Percentiles rank a stretch among this genome's conserved stretches.
Evolutionary conservation across 2,329 filamentous ascomycete species (phyloP).

Genomic region (Cordyceps fumosorosea): DNA sequence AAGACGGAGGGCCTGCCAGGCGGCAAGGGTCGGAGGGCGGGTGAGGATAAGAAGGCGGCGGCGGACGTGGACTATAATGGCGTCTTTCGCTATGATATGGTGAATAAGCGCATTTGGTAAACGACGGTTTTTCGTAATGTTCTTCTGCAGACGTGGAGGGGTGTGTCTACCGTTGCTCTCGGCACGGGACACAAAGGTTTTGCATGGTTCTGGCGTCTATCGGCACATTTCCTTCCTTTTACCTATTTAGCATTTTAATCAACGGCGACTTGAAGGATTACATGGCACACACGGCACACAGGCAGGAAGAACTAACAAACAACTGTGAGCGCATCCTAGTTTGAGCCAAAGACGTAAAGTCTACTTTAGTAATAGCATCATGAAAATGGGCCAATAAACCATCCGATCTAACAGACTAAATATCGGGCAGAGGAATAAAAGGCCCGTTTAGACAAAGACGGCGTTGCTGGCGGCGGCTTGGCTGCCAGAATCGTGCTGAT

Average conservation of each 20-base stretch:
- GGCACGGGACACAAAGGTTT: background rate
- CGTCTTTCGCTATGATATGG: slow-evolving; percentile 85
- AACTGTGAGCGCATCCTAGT: no score
- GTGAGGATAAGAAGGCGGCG: slow-evolving; percentile 40
- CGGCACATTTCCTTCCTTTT: background rate
- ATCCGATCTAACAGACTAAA: no score
- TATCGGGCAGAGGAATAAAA: background rate
- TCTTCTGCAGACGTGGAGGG: background rate
- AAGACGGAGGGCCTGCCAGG: slow-evolving; percentile 63
- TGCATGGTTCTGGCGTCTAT: background rate
- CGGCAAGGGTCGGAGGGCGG: slow-evolving; percentile 44
- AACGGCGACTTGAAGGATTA: background rate
- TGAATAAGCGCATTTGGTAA: slow-evolving; percentile 93
- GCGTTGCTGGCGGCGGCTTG: background rate
- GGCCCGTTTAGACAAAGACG: background rate
- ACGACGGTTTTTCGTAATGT: background rate
- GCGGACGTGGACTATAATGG: slow-evolving; percentile 47
- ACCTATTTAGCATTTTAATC: background rate
- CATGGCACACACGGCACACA: background rate
- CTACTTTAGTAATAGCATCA: no score
- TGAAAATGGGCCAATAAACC: background rate
- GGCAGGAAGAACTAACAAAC: no score
- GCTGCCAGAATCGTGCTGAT: background rate
- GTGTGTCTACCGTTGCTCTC: background rate
- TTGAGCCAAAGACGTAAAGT: background rate